These are phyloP conservation scores for Sporopachydermia cereana DNA, from an alignment of 1,139 yeast genomes.

Conservation along the genomic window DNA sequence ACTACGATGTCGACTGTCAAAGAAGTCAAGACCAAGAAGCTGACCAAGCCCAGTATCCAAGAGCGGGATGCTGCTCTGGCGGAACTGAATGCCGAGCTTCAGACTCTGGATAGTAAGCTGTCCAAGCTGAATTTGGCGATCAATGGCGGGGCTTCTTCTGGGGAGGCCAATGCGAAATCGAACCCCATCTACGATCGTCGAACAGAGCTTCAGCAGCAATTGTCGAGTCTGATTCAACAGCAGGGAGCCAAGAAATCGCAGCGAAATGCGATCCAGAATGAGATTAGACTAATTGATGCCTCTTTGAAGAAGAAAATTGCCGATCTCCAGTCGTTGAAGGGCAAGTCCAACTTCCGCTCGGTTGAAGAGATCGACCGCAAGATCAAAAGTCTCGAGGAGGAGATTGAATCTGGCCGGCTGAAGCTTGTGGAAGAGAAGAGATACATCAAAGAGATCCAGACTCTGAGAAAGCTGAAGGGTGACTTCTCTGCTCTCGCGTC, in stretches of 20 bases:
- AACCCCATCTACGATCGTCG: constrained; percentile 26
- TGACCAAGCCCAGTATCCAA: constrained; percentile 4
- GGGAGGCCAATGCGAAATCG: constrained; percentile 14
- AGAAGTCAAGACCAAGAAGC: background rate
- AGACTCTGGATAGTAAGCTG: constrained; percentile 44
- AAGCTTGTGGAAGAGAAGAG: constrained; percentile 89
- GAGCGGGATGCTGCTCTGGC: constrained; percentile 31
- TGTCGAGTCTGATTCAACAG: constrained; percentile 49
- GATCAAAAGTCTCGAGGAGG: constrained; percentile 57
- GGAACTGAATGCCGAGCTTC: constrained; percentile 47
- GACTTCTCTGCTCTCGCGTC: constrained; percentile 67
- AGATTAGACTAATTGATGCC: constrained; percentile 60
- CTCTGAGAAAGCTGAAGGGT: constrained; percentile 71
- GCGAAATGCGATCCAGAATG: constrained; percentile 58
- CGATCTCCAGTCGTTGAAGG: constrained; percentile 62
- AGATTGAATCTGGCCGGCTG: constrained; percentile 69
- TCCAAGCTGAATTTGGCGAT: constrained; percentile 54
- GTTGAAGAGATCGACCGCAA: constrained; percentile 71
- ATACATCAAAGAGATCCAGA: constrained; percentile 72
- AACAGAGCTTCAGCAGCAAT: constrained; percentile 52
- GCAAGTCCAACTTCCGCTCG: constrained; percentile 58
- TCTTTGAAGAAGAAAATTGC: constrained; percentile 63
- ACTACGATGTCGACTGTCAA: too few relatives aligned
- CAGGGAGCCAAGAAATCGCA: constrained; percentile 65
- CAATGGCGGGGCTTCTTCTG: constrained; percentile 48